A percentile compares a stretch with the other conserved stretches of the same genome.
Conservation (phyloP, 2,329 filamentous ascomycete genomes). For the Aureobasidium sp. region DNA sequence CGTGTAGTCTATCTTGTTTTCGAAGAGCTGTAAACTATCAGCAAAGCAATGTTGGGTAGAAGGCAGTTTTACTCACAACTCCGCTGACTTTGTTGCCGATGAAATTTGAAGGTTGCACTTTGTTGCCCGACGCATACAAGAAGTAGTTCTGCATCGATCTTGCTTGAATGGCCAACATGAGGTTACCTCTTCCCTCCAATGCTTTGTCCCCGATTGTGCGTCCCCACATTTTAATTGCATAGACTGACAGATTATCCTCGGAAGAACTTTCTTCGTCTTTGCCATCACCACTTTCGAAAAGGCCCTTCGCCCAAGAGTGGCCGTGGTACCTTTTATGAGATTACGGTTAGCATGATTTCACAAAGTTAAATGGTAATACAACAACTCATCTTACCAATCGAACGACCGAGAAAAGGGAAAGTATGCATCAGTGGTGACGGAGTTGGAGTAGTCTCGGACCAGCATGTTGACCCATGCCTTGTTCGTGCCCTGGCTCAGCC, state of each 20-base stretch:
- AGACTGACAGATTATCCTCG: conserved; percentile 81
- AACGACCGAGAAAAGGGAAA: conserved; percentile 81
- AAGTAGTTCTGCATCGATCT: conserved; percentile 74
- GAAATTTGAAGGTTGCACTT: conserved; percentile 65
- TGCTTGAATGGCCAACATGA: conserved; percentile 73
- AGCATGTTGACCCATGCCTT: conserved; percentile 74
- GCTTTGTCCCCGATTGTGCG: conserved; percentile 63
- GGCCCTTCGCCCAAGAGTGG: too few relatives aligned
- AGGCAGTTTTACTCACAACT: conserved; percentile 29
- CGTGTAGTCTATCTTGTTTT: conserved; percentile 90
- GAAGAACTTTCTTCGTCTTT: conserved; percentile 84
- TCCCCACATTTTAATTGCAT: conserved; percentile 93
- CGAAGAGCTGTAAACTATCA: conserved; percentile 50
- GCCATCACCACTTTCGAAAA: conserved; percentile 62
- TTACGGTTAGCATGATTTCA: background rate
- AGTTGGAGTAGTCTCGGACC: conserved; percentile 76
- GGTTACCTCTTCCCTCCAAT: conserved; percentile 70
- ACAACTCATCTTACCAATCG: conserved; percentile 78
- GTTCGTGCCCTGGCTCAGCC: conserved; percentile 56
- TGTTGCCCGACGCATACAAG: conserved; percentile 64
- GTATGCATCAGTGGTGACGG: conserved; percentile 57
- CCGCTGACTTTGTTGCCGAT: conserved; percentile 65
- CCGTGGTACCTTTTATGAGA: too few relatives aligned
- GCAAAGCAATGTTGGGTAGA: background rate
- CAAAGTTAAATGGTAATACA: conserved; percentile 27